These are phyloP conservation scores for Rubia yunnanensis DNA, from an alignment of 257 asterid species.

Conservation along the genomic window DNA sequence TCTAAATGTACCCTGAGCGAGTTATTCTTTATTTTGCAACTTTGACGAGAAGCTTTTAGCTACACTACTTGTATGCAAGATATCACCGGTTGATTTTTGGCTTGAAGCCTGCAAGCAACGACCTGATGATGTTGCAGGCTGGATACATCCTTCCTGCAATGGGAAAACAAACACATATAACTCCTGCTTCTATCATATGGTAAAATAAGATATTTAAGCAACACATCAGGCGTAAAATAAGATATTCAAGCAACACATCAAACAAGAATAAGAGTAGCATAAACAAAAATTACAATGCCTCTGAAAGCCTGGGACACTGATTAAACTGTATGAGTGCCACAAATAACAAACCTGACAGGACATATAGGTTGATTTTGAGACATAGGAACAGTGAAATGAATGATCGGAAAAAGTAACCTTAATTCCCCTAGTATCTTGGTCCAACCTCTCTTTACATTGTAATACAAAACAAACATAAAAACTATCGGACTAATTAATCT, in stretches of 20 bases:
- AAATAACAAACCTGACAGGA: conserved; percentile 80
- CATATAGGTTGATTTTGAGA: conserved; percentile 81
- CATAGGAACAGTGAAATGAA: conserved; percentile 89
- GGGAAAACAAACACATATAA: neutral
- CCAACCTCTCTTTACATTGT: conserved; percentile 69
- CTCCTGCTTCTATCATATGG: no score
- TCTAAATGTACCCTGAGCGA: no score
- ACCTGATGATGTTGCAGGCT: conserved; percentile 25
- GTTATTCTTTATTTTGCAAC: conserved; percentile 20
- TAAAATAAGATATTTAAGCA: no score
- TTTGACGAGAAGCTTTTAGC: conserved; percentile 20
- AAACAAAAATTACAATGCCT: neutral
- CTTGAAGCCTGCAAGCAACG: conserved; percentile 46
- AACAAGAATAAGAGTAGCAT: neutral
- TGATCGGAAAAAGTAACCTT: conserved; percentile 88
- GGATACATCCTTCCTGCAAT: conserved; percentile 56
- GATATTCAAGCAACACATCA: no score
- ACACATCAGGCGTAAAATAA: no score
- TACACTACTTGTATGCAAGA: conserved; percentile 14
- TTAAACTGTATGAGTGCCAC: neutral
- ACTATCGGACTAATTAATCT: neutral
- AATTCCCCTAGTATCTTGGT: conserved; percentile 94
- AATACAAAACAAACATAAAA: conserved; percentile 10
- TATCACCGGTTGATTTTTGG: conserved; percentile 35
- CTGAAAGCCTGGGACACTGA: neutral